Base-by-base conservation (phyloP, 345 rosid species). In the Acer campestre region DNA sequence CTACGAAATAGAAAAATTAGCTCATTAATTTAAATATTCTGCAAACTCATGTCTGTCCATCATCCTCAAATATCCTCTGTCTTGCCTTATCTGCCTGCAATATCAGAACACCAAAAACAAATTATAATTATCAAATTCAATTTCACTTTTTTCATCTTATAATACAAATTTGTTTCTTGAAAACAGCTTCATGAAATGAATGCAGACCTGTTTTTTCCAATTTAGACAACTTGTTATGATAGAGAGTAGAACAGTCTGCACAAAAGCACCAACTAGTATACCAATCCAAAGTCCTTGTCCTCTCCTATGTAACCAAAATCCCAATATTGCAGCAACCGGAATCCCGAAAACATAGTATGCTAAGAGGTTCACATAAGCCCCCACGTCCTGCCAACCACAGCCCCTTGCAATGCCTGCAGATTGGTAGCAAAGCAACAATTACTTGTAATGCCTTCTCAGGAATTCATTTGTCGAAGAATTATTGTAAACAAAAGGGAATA, bases 261-360 rank as follows among this genome's bases (percentile, higher is more conserved):
- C n/a, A 75, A 85, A 25, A 2, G 94, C 83, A 72, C 97, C 98
- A 2, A 84, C 77, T 79, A 82, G 89, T 25, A 91, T 85, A 46
- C 98, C 98, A 1, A 89, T 74, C 97, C 97, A 94, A 22, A 94
- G 94, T 7, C 97, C 97, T 46, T 44, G 79, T 55, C 97, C 97
- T 80, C 82, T 81, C 53, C 90, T n/a, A 42, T 88, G 44, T 18
- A 80, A 13, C 91, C 88, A 82, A 77, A 91, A 91, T 48, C 93
- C 98, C 75, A 93, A 73, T 17, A 74, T 6, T n/a, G 81, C 85
- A 18, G 95, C 91, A 14, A 86, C 77, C 3, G 97, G 98, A 76
- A 91, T 82, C 25, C 98, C 97, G 61, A 85, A 87, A 1, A 88
- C 82, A 80, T 94, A 94, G 64, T 81, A 84, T 16, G 98, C 89